These are phyloP conservation scores for Heracleum sosnowskyi DNA, from an alignment of 129 eudicot genomes.

Conservation along the genomic window DNA sequence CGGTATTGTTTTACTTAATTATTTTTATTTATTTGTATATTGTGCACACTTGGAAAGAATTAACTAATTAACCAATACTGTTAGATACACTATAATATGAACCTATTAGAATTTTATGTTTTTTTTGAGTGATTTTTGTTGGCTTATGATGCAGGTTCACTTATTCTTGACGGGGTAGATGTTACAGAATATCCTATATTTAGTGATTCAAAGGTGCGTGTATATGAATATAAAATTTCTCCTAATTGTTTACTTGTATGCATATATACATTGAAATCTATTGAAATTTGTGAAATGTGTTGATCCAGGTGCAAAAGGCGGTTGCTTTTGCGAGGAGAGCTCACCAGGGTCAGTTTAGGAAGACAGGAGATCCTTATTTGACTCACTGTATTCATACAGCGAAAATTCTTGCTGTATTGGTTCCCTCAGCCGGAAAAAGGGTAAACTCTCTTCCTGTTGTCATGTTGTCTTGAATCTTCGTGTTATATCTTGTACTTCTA, in stretches of 20 bases:
- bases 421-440: conserved; percentile 76
- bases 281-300: conserved; percentile 4
- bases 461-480: not conserved
- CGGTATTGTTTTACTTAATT: no score
- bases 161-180: conserved; percentile 79
- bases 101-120: not conserved
- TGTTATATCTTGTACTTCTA: not conserved
- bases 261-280: not conserved
- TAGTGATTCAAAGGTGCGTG: conserved; percentile 40
- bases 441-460: conserved; percentile 18
- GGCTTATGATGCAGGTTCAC: conserved; percentile 48
- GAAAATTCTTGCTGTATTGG: conserved; percentile 65
- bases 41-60: no score
- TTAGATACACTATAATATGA: not conserved
- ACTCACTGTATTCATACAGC: conserved; percentile 94
- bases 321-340: conserved; percentile 90
- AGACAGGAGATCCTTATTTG: conserved; percentile 79
- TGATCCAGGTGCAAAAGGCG: conserved; percentile 93
- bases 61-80: not conserved
- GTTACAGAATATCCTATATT: conserved; percentile 84
- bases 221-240: not conserved
- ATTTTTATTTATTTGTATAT: no score
- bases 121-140: no score
- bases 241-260: not conserved
- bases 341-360: conserved; percentile 74